Base-by-base conservation (phyloP, 2,329 filamentous ascomycete genomes). In the Penicillium sp. region DNA sequence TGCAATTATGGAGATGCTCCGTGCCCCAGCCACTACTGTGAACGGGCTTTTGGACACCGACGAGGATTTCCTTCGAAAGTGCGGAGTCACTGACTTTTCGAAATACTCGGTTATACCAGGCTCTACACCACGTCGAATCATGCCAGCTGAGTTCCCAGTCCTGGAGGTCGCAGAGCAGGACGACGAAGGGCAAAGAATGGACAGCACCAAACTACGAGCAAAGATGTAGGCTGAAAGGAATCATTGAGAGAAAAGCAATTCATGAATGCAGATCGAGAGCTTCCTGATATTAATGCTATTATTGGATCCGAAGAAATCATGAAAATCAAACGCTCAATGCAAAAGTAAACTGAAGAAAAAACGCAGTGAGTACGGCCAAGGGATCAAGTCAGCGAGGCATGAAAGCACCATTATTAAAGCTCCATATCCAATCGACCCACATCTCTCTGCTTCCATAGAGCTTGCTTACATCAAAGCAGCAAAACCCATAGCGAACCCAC, bases 31-130 rank as follows among this genome's bases (percentile, higher is more conserved):
- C 0, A 59, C 75, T 0, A 71, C 73, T 4, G 86, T 94, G 22
- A 95, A 90, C 68, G 91, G 90, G 0, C 74, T 84, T 42, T 75
- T 93, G 5, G 80, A 87, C 55, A 81, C 92, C 1, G 91, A 95
- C 65, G 90, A 95, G 69, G 90, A 95, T 68, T 94, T 92, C 61
- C 77, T 95, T 27, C 79, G 88, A 18, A 79, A 86, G 56, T 79
- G 75, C 20, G 85, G 86, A 1, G 78, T 92, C 3, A 79, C 74
- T 0, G 89, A 95, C 69, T 94, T 95, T 64, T 81, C 80, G 0
- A 82, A 85, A 65, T 95, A 95, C 69, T 83, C 80, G 31, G 71
- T 93, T n/a, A 79, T 92, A 1, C 76, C 82, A 0, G 88, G 88
- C 1, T 65, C 82, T 0, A 74, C 54, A 1, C 90, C 90, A 0